Evolutionary conservation across 805 yeast species (phyloP).

Genomic region (Aciculoconidium aculeatum): DNA sequence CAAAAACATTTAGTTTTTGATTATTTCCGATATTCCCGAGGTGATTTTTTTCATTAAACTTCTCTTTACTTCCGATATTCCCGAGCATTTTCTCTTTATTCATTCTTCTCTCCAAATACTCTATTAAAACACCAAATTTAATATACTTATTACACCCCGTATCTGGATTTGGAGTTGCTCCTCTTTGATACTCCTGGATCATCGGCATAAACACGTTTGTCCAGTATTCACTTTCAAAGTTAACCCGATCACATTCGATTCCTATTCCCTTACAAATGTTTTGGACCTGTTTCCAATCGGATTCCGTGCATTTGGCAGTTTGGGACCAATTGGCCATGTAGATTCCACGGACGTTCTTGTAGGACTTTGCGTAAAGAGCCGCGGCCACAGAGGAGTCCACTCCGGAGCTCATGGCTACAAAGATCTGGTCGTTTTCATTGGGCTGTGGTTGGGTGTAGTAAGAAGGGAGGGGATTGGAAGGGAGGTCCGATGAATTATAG

Average conservation of each 20-base stretch:
- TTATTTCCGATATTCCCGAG: no score
- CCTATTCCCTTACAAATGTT: constrained; percentile 52
- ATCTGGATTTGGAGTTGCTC: constrained; percentile 93
- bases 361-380: constrained; percentile 49
- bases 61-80: no score
- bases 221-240: constrained; percentile 93
- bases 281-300: constrained; percentile 84
- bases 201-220: constrained; percentile 86
- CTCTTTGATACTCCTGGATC: constrained; percentile 64
- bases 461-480: constrained; percentile 2
- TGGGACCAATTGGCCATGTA: constrained; percentile 93
- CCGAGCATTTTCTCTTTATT: neutral
- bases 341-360: constrained; percentile 65
- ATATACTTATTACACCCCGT: constrained; percentile 79
- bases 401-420: constrained; percentile 94
- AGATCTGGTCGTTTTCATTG: constrained; percentile 47
- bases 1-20: no score
- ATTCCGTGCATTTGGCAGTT: constrained; percentile 66
- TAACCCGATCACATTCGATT: constrained; percentile 70
- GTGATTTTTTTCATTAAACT: no score
- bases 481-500: constrained; percentile 2
- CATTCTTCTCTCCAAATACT: constrained; percentile 49
- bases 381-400: constrained; percentile 94
- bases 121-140: constrained; percentile 77
- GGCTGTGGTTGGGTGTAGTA: constrained; percentile 42